Evolutionary conservation across 805 yeast genomes (phyloP), one percentile per base, ranked within the genome.

Genomic region (Starmerella cellae): DNA sequence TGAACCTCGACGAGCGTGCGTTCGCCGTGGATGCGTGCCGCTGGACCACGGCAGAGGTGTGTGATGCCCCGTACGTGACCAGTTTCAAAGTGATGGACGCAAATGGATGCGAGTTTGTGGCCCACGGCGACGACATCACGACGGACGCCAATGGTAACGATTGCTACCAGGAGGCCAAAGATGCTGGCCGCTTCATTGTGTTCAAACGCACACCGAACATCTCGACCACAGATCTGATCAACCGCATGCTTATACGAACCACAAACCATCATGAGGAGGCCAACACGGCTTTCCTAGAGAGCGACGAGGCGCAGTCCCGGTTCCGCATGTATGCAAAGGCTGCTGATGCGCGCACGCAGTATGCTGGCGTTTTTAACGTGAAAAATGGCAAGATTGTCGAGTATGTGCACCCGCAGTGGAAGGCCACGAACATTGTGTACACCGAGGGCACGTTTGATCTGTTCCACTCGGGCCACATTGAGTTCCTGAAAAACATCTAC

Each of bases 41-140:
- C 55, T 91, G 98, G 98, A 72, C 80, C 39, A 76, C 85, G 2
- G 55, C 65, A 35, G 74, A 80, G 0, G 71, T 88, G 16, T 70
- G 77, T 2, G 66, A 71, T 48, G 96, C 97, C 0, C 98, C 98
- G 2, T 91, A 91, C 57, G 96, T 88, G 13, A 91, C 98, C 0
- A 81, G 77, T 49, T 93, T 94, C 1, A 65, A 63, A 33, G 79
- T 83, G 40, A 72, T 85, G 83, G 84, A 81, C 52, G 51, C 66
- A 21, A 74, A 74, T 56, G 73, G 72, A 5, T 91, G 98, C 64
- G 63, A 74, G 56, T 91, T 77, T 59, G 98, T 91, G n/a, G 95
- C 91, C 10, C 98, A 91, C 60, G 98, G 98, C 5, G 98, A 91
- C 61, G 98, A 91, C 58, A 84, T 91, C 51, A 91, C 96, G 21